These are phyloP conservation scores for Striga hermonthica DNA, from an alignment of 305 asterid species.

Conservation along the genomic window DNA sequence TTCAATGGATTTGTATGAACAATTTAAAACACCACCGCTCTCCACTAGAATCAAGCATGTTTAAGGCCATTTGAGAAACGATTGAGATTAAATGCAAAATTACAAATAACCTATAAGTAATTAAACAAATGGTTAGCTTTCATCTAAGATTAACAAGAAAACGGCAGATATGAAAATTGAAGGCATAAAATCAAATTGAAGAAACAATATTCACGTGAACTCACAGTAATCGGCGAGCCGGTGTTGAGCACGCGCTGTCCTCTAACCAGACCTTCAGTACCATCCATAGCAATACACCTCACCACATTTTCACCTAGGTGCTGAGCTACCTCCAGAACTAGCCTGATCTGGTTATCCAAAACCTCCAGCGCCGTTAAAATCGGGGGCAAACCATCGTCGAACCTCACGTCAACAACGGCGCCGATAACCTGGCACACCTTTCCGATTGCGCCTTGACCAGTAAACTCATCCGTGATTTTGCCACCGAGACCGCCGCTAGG, in stretches of 20 bases:
- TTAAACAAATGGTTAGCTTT: too few species aligned
- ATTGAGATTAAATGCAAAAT: too few species aligned
- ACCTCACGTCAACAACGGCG: constrained; percentile 92
- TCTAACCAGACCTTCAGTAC: constrained; percentile 93
- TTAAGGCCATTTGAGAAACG: too few species aligned
- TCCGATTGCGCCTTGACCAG: constrained; percentile 82
- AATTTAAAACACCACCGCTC: too few species aligned
- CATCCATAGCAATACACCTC: constrained; percentile 98
- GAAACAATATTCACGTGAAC: constrained; percentile 23
- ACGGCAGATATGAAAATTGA: too few species aligned
- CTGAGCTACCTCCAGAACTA: constrained; percentile 92
- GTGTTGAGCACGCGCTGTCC: constrained; percentile 94
- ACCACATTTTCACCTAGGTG: constrained; percentile 93
- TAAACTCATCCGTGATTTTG: constrained; percentile 74
- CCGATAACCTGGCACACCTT: constrained; percentile 90
- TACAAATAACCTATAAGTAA: too few species aligned
- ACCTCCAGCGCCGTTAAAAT: constrained; percentile 90
- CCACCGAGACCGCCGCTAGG: constrained; percentile 40
- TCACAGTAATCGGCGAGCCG: constrained; percentile 92
- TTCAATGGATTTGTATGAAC: too few species aligned
- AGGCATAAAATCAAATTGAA: too few species aligned
- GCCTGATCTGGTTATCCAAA: constrained; percentile 84
- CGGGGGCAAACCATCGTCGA: constrained; percentile 82
- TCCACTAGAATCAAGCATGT: too few species aligned
- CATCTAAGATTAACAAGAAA: too few species aligned